Percentiles rank a stretch among this genome's conserved stretches.
These are phyloP conservation scores for Microbotryomycetes sp. DNA, from an alignment of 1,284 basidiomycete genomes.

Conservation along the genomic window DNA sequence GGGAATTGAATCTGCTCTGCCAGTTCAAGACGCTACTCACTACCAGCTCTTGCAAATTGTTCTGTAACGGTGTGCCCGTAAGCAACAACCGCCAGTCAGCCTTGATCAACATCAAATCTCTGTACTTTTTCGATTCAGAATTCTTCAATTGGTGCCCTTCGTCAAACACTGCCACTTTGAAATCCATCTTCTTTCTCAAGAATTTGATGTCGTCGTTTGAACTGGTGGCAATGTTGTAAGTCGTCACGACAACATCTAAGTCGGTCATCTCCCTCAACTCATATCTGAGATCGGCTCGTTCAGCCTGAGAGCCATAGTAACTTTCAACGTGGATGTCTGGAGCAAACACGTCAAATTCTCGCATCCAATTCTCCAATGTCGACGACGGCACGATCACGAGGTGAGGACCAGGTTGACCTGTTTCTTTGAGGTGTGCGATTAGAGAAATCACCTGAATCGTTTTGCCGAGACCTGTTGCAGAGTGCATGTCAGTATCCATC, in stretches of 20 bases:
- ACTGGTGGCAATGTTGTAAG: constrained; percentile 89
- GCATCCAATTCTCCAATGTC: constrained; percentile 95
- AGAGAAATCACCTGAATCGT: constrained; percentile 98
- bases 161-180: constrained; percentile 86
- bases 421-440: constrained; percentile 78
- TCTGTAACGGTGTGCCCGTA: constrained; percentile 88
- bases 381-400: constrained; percentile 93
- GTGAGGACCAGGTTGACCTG: constrained; percentile 72
- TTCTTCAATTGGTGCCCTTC: constrained; percentile 98
- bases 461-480: constrained; percentile 75
- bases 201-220: constrained; percentile 83
- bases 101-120: constrained; percentile 74
- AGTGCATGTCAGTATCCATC: constrained; percentile 5
- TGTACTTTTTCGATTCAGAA: constrained; percentile 90
- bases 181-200: constrained; percentile 74
- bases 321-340: constrained; percentile 76
- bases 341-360: constrained; percentile 88
- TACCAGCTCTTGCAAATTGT: constrained; percentile 83
- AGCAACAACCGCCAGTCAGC: constrained; percentile 86
- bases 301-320: constrained; percentile 89
- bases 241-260: constrained; percentile 92
- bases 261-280: constrained; percentile 55
- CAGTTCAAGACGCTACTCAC: constrained; percentile 55
- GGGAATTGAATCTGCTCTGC: too few relatives aligned
- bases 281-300: constrained; percentile 69